Evolutionary conservation across 2,329 filamentous ascomycete species (phyloP), one percentile per base, ranked within the genome.

Genomic region (Aspergillus arachidicola): DNA sequence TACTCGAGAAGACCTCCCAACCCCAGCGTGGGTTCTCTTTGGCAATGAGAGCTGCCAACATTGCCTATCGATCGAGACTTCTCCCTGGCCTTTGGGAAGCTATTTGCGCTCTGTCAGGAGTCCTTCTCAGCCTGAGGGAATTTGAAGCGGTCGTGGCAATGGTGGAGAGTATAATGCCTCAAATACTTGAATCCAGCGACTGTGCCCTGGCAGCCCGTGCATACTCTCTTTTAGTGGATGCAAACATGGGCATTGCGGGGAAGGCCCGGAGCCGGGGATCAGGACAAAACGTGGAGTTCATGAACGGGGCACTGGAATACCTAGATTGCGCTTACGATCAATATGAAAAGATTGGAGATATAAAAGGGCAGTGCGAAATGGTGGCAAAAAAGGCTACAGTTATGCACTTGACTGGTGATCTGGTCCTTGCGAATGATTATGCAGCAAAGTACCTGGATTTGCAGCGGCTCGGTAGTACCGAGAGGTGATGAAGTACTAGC

Each of bases 371-470:
- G 78, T 89, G 91, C 72, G 90, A 93, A 76, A 88, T 91, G 82
- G 85, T 94, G 80, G 89, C 90, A 23, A 95, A 95, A 82, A 94
- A 92, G 78, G 90, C 91, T 4, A 88, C 88, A 57, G 85, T 96
- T 57, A 91, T 92, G 82, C 88, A 89, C 75, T 80, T 90, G 54
- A 83, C 86, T 9, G 91, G 89, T 0, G 90, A 93, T 69, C 76
- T 83, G 67, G 82, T 81, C 21, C 70, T 89, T 65, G 87, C 89
- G 1, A 89, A 90, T 69, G 87, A 90, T 65, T 89, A 85, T 69
- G 89, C 89, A 1, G 86, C 87, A 2, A 85, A 84, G 66, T 92
- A 91, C 74, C 75, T 90, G 48, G 84, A 85, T 66, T 70, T 91
- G 57, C 82, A 83, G 69, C 83, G 79, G 67, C 78, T 80, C 64